Base-by-base conservation (phyloP, 352 stramenopile genomes). In the Globisporangium irregulare region DNA sequence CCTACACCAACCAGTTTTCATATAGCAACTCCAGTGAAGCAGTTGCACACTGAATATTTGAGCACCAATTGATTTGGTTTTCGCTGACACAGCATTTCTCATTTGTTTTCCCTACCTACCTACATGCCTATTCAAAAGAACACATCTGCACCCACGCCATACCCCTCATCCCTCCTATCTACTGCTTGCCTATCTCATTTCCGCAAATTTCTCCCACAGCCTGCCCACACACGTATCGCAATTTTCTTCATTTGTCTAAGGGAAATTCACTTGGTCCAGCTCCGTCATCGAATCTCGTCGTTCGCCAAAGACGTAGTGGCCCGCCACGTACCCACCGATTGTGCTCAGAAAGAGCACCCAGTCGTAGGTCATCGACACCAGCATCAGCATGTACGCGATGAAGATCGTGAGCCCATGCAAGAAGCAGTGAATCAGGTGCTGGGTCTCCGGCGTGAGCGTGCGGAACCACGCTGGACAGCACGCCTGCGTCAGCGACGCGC, bases 321-420 rank as follows among this genome's bases (percentile, higher is more conserved):
- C 84, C 14, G 73, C 59, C n/a, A 91, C 66, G 61, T 90, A 92
- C 8, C 84, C 84, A 24, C 46, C 50, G 43, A 92, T 78, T 12
- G 75, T 75, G 74, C 78, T 86, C 10, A 84, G 32, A 22, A 92
- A 80, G 61, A 92, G 70, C 59, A 75, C 73, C 61, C 80, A 78
- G 65, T 92, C 84, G 73, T 92, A 92, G 27, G 84, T 92, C 84
- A 92, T 92, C 24, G 84, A 86, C 22, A 89, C 84, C 24, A 92
- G 79, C 84, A 92, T 92, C 32, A 92, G 80, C 82, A 92, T 80
- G 63, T 92, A 92, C 14, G 84, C 84, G 22, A 92, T 73, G 14
- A 87, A 68, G 51, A 91, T 89, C 9, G 81, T 87, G 10, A 81
- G 63, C 15, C 84, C 84, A 60, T 92, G 84, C 8, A 91, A 63